phyloP scores from a whole-genome alignment of 2,329 filamentous ascomycete species.

The Alternaria sp. region DNA sequence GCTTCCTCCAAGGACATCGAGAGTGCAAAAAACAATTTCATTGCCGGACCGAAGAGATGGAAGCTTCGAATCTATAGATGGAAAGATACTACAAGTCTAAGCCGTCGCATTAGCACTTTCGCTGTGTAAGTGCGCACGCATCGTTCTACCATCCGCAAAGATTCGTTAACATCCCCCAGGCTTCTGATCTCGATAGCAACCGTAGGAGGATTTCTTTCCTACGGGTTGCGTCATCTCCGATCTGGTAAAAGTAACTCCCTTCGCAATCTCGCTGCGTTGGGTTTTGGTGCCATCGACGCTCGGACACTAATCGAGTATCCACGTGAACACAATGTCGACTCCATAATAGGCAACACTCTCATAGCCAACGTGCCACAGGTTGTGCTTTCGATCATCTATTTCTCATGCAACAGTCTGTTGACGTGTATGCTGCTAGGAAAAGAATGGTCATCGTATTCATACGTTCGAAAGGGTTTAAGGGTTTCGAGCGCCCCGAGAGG shows the following conservation, averaged over 20 bases:
- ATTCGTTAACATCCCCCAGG: background rate
- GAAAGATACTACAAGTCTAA: background rate
- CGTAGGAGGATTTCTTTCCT: background rate
- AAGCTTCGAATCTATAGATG: background rate
- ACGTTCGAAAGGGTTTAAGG: conserved; percentile 40
- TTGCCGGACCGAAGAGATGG: background rate
- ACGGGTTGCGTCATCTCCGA: background rate
- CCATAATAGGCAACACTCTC: background rate
- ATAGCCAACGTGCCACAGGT: background rate
- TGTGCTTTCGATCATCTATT: conserved; percentile 40
- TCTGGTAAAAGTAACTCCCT: background rate
- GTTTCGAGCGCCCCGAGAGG: conserved; percentile 43
- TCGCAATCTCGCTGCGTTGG: background rate
- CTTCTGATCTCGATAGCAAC: background rate
- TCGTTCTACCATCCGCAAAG: background rate
- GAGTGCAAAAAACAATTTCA: background rate
- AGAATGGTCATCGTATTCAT: conserved; percentile 56
- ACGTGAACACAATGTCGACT: background rate
- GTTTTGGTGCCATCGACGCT: background rate
- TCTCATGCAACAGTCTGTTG: conserved; percentile 55
- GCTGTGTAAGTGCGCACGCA: background rate
- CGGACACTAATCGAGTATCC: background rate
- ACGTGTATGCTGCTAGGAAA: conserved; percentile 56
- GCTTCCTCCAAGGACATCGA: conserved; percentile 8
- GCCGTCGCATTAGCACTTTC: background rate